Percentiles rank a stretch among this genome's conserved stretches.
Evolutionary conservation across 352 stramenopile genomes (phyloP).

Genomic region (Pythium phragmiticola): DNA sequence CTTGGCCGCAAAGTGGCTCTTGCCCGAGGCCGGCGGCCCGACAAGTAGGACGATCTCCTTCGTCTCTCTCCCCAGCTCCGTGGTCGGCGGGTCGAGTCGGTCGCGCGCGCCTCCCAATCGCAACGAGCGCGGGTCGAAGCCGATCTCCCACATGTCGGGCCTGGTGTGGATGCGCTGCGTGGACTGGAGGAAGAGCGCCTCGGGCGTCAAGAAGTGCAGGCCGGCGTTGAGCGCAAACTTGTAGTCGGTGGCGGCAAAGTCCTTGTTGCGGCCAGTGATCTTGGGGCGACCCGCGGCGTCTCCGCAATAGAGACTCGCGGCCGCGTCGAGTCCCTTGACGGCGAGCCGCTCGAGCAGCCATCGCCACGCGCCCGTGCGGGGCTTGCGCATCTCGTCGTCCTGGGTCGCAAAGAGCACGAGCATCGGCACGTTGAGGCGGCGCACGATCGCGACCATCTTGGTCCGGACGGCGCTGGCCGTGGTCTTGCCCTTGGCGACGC

Average conservation of each 20-base stretch:
- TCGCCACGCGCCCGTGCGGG: conserved; percentile 64
- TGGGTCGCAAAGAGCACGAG: conserved; percentile 69
- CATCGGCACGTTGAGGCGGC: conserved; percentile 63
- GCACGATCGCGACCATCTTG: conserved; percentile 68
- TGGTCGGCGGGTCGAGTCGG: conserved; percentile 12
- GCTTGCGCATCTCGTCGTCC: conserved; percentile 78
- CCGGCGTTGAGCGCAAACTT: conserved; percentile 88
- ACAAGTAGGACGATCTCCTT: conserved; percentile 76
- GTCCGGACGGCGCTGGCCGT: conserved; percentile 52
- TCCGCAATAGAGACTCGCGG: conserved; percentile 76
- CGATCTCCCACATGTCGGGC: conserved; percentile 66
- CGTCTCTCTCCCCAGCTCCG: conserved; percentile 21
- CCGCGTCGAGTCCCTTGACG: conserved; percentile 35
- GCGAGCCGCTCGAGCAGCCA: conserved; percentile 43
- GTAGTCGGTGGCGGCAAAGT: conserved; percentile 86
- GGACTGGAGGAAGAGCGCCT: conserved; percentile 73
- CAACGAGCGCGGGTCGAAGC: conserved; percentile 57
- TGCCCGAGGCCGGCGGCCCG: conserved; percentile 72
- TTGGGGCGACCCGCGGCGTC: conserved; percentile 80
- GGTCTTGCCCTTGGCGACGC: conserved; percentile 75
- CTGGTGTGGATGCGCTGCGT: conserved; percentile 76
- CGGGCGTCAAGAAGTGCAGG: conserved; percentile 79
- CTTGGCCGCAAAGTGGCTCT: conserved; percentile 58
- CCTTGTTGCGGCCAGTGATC: conserved; percentile 60
- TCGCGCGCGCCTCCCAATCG: not conserved